Base-by-base conservation (phyloP, 768 basidiomycete species). In the Porphyrellus cyaneotinctus region DNA sequence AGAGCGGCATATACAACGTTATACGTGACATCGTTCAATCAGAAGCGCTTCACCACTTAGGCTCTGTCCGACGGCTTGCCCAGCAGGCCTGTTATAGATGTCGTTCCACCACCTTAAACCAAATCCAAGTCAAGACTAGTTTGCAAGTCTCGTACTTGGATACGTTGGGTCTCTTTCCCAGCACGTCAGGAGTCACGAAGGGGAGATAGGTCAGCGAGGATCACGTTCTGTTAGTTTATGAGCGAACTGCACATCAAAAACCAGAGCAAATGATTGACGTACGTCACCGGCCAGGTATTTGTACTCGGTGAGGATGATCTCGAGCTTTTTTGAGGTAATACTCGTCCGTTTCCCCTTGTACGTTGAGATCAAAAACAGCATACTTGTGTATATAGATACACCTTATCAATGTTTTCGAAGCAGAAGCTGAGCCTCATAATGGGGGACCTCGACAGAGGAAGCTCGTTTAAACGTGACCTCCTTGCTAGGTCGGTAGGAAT, bases 251-350 rank as follows among this genome's bases (percentile, higher is more conserved):
- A 31, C 13, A 36, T 28, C 24, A 30, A 43, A 22, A 2, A 0
- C 2, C 0, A 8, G 12, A 24, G 23, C 17, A n/a, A 0, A 49
- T 13, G 17, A 23, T 47, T 39, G 20, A 69, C 76, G 41, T 48
- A 80, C 83, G 51, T 84, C 67, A 2, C 84, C 84, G 47, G 77
- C 82, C 13, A 83, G 60, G 54, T 83, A 85, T 47, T 71, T 74
- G 35, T 79, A 76, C 61, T 80, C 83, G 43, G 70, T 57, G 20
- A 85, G 72, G 26, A 86, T 79, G 14, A 43, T 41, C 0, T 85
- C 80, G 52, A n/a, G n/a, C n/a, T n/a, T n/a, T n/a, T n/a, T n/a
- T n/a, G n/a, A n/a, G n/a, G n/a, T n/a, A n/a, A n/a, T n/a, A n/a
- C n/a, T n/a, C n/a, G n/a, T n/a, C n/a, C n/a, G n/a, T n/a, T n/a